A percentile compares a stretch with the other conserved stretches of the same genome.
Conservation (phyloP, 2,329 filamentous ascomycete species). For the Epichloe sylvatica region DNA sequence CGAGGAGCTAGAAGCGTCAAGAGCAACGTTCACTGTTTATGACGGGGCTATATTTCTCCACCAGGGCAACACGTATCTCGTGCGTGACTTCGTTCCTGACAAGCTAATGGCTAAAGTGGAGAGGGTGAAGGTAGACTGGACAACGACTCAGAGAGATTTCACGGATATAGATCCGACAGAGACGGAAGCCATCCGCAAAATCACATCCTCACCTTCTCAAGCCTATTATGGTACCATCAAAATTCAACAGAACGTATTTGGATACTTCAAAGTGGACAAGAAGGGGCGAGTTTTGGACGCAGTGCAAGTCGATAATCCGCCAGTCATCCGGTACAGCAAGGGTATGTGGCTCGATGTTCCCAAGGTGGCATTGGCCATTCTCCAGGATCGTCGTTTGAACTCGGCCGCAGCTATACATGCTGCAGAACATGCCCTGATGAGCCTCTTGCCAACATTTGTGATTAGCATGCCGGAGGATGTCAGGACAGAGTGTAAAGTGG, state of each 20-base stretch:
- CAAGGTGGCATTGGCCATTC: slow-evolving; percentile 60
- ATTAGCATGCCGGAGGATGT: slow-evolving; percentile 84
- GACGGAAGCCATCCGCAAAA: slow-evolving; percentile 70
- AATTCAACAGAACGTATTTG: slow-evolving; percentile 80
- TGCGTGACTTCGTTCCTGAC: slow-evolving; percentile 76
- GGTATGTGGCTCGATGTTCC: slow-evolving; percentile 96
- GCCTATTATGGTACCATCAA: slow-evolving; percentile 81
- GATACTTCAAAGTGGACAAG: slow-evolving; percentile 94
- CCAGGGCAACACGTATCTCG: slow-evolving; percentile 84
- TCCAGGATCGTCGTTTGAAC: slow-evolving; percentile 59
- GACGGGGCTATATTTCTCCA: slow-evolving; percentile 95
- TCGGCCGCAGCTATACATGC: slow-evolving; percentile 85
- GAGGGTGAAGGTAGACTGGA: slow-evolving; percentile 86
- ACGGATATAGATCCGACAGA: slow-evolving; percentile 90
- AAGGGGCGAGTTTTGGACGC: slow-evolving; percentile 77
- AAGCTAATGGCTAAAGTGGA: slow-evolving; percentile 75
- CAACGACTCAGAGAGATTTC: slow-evolving; percentile 79
- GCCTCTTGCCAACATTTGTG: slow-evolving; percentile 79
- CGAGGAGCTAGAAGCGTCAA: slow-evolving; percentile 88
- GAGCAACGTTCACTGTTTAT: slow-evolving; percentile 93
- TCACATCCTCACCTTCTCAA: slow-evolving; percentile 45
- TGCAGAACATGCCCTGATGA: slow-evolving; percentile 81
- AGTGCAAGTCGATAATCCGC: slow-evolving; percentile 83
- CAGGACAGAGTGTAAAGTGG: slow-evolving; percentile 83
- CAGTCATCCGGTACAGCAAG: slow-evolving; percentile 70